These are phyloP conservation scores for Sicyos edulis DNA, from an alignment of 306 rosid species.

Conservation along the genomic window DNA sequence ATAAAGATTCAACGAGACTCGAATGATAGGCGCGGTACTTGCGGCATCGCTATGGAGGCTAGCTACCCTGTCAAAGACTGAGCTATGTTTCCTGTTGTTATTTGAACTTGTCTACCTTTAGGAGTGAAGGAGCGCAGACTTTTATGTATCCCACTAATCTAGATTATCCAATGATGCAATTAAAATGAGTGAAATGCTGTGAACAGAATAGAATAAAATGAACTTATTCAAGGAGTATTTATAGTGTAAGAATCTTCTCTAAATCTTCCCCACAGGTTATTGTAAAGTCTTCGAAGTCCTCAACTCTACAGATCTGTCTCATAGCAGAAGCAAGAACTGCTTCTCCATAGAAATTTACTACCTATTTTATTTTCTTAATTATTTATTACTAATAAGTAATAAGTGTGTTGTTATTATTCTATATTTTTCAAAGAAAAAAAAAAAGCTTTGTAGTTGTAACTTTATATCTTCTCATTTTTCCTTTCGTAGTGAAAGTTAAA, in stretches of 20 bases:
- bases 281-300: constrained; percentile 38
- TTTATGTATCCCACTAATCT: not conserved
- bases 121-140: constrained; percentile 14
- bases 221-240: not conserved
- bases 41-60: constrained; percentile 68
- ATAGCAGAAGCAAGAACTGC: too few relatives aligned
- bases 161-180: constrained; percentile 15
- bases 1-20: constrained; percentile 35
- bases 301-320: constrained; percentile 58
- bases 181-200: constrained; percentile 21
- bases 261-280: not conserved
- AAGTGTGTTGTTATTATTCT: too few relatives aligned
- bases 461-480: too few relatives aligned
- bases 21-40: constrained; percentile 32
- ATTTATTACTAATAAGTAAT: too few relatives aligned
- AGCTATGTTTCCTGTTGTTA: not conserved
- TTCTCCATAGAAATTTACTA: too few relatives aligned
- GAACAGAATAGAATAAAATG: constrained; percentile 4
- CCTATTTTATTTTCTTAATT: too few relatives aligned
- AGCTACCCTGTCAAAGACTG: constrained; percentile 52
- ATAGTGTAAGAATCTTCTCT: not conserved
- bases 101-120: constrained; percentile 11
- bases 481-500: too few relatives aligned
- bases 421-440: too few relatives aligned
- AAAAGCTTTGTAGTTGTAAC: too few relatives aligned